Base-by-base conservation (phyloP, 2,329 filamentous ascomycete species). In the Aspergillus sp. region DNA sequence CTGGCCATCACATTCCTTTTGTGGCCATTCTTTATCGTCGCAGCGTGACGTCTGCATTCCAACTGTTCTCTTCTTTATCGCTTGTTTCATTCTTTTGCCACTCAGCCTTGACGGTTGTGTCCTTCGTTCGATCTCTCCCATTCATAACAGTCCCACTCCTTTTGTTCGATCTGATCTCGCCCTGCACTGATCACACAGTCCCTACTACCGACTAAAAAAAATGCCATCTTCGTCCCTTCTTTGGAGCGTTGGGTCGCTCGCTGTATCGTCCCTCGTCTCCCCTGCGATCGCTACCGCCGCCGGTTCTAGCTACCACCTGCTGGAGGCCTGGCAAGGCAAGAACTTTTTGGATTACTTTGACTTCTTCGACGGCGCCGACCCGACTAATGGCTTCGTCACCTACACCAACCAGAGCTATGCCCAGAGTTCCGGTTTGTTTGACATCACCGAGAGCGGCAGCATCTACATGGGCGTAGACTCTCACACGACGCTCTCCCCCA, bases 351-450 rank as follows among this genome's bases (percentile, higher is more conserved):
- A 75, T 26, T 69, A 73, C 50, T 81, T 81, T 61, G 70, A 76
- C 45, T 79, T 80, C 64, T 78, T 73, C 57, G 73, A 70, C 4
- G 70, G 69, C 1, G 47, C 69, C 2, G 79, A 81, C 59, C 77
- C 79, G 1, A 78, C 76, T 3, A 69, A 76, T 45, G 79, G 79
- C 19, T 79, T 75, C 56, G 78, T 81, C n/a, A 73, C 74, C 55
- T 81, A 79, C 56, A 63, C 75, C 45, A 67, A 74, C 49, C 68
- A 76, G 36, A 59, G 64, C 17, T 63, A 62, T n/a, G 74, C 75
- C 13, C 61, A 72, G 49, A 59, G 60, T 44, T 63, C 62, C 2
- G 71, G 68, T 4, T 59, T 77, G 20, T 64, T 74, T 32, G 65
- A 65, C 33, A 59, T 68, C 51, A 73, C 65, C 26, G 62, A 65